Evolutionary conservation across 1,284 basidiomycete species (phyloP), one percentile per base, ranked within the genome.

Genomic region (Abortiporus biennis): DNA sequence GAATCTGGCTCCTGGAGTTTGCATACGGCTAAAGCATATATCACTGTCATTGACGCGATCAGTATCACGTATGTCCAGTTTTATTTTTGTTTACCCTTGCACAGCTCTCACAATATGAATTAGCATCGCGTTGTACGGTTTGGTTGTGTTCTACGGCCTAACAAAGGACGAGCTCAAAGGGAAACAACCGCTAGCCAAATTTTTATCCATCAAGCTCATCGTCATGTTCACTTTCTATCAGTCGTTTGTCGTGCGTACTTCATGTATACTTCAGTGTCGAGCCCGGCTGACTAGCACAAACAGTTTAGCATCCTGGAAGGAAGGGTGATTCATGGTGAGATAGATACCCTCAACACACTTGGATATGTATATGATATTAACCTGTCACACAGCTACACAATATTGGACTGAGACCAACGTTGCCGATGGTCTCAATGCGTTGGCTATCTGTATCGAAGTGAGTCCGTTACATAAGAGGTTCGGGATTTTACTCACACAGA

Each of bases 201-300:
- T 92, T 59, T 53, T 90, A 47, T 65, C 76, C 8, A 91, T 90
- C 68, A 93, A 92, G 63, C 64, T 91, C 24, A 88, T 90, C 45
- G 85, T 92, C 38, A 84, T 92, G 76, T 81, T 85, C 56, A 89
- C 86, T 1, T 89, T 86, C 57, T 90, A 89, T 57, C 85, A 89
- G 50, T 66, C 71, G 0, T 83, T 88, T 48, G 63, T 88, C 29
- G 84, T 86, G 53, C 44, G 81, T 66, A 9, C 9, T 27, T 9
- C 22, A 35, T 20, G 19, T 30, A 23, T 22, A 23, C 31, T 21
- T 29, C 29, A 4, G 27, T 30, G 20, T 38, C 21, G 24, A 15
- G 22, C n/a, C 38, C 15, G 19, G 33, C 2, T 31, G 20, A 46
- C 9, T 37, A 2, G 21, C 33, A 19, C 17, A 20, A 29, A 9